Conservation (phyloP, 2,329 filamentous ascomycete genomes). For the Ceratocystis harringtonii region DNA sequence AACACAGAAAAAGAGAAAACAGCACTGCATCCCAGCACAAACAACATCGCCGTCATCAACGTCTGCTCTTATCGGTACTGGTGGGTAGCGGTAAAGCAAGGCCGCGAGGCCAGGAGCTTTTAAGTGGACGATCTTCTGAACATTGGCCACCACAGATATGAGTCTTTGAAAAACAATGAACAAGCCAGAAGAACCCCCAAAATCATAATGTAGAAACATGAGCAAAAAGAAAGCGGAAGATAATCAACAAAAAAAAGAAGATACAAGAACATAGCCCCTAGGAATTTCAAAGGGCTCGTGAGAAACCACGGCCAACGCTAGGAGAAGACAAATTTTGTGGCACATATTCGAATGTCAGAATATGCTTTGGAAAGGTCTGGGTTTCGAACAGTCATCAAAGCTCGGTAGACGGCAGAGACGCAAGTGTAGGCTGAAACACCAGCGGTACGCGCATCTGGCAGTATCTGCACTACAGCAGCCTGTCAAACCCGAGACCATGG, state of each 20-base stretch:
- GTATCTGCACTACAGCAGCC: neutral
- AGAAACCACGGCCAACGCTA: neutral
- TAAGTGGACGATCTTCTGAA: conserved; percentile 15
- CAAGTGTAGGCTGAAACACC: neutral
- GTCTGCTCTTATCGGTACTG: neutral
- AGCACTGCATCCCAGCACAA: neutral
- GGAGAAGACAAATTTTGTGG: neutral
- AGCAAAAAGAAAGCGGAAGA: conserved; percentile 20
- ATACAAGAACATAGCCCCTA: neutral
- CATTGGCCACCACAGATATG: conserved; percentile 15
- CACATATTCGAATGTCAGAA: neutral
- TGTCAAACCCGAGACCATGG: neutral
- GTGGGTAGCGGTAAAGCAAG: neutral
- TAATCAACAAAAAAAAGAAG: conserved; percentile 18
- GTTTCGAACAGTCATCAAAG: neutral
- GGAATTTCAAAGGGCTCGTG: neutral
- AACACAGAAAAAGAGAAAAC: neutral
- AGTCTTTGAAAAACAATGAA: conserved; percentile 11
- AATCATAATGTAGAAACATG: conserved; percentile 17
- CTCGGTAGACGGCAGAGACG: neutral
- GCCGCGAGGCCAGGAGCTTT: conserved; percentile 13
- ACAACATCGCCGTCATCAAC: neutral
- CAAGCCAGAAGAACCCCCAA: conserved; percentile 21
- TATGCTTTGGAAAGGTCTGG: neutral
- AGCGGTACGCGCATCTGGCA: neutral